These are phyloP conservation scores for Vanderwaltozyma tropicalis DNA, from an alignment of 805 yeast species.

Conservation along the genomic window DNA sequence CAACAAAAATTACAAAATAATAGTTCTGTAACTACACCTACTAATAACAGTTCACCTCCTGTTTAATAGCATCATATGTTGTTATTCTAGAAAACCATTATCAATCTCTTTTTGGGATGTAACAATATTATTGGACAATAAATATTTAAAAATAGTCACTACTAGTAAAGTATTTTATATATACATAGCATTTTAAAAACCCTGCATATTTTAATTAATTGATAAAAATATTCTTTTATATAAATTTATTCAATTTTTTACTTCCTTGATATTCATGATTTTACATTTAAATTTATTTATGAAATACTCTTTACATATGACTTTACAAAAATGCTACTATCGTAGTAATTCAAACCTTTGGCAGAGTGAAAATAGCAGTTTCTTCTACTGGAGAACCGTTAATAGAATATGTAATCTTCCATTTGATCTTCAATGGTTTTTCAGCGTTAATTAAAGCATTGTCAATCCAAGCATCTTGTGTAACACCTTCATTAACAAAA, in stretches of 20 bases:
- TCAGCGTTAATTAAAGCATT: conserved; percentile 26
- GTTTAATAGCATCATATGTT: no score
- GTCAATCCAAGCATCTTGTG: conserved; percentile 36
- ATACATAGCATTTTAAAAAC: background rate
- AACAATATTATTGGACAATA: no score
- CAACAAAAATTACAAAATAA: conserved; percentile 16
- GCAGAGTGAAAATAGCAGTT: conserved; percentile 43
- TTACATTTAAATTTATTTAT: background rate
- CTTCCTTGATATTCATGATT: background rate
- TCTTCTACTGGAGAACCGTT: conserved; percentile 43
- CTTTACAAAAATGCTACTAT: no score
- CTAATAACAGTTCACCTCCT: background rate
- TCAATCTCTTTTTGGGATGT: no score
- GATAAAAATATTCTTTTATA: no score
- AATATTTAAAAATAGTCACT: no score
- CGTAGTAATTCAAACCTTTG: conserved; percentile 14
- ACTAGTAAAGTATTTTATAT: no score
- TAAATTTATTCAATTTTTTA: background rate
- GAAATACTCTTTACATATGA: background rate
- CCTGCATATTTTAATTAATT: background rate
- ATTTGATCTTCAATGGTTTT: conserved; percentile 54
- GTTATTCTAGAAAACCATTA: no score
- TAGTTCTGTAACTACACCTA: no score
- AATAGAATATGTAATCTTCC: conserved; percentile 52
- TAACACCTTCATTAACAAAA: conserved; percentile 38